Conservation (phyloP, 2,329 filamentous ascomycete genomes). For the Myriangium duriaei region DNA sequence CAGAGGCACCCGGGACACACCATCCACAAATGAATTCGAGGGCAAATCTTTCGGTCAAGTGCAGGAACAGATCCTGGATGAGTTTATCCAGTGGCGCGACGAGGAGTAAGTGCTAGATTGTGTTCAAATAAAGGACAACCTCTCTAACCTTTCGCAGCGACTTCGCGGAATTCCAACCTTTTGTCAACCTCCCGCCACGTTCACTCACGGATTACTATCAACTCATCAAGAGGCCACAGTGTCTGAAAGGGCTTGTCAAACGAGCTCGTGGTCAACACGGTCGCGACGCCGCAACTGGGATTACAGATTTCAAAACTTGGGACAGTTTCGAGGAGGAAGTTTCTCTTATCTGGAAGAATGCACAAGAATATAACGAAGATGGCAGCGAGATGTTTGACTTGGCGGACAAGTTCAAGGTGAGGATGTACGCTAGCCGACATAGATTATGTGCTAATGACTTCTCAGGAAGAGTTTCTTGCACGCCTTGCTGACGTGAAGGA, state of each 20-base stretch:
- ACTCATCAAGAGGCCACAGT: slow-evolving; percentile 68
- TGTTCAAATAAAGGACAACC: slow-evolving; percentile 10
- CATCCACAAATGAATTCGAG: slow-evolving; percentile 41
- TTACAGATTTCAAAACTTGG: slow-evolving; percentile 71
- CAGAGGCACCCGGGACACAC: slow-evolving; percentile 1
- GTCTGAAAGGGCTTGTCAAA: slow-evolving; percentile 65
- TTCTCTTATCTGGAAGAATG: slow-evolving; percentile 76
- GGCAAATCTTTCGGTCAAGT: slow-evolving; percentile 71
- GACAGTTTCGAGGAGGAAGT: slow-evolving; percentile 66
- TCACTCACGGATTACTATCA: slow-evolving; percentile 75
- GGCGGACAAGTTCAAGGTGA: slow-evolving; percentile 67
- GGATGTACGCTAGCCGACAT: slow-evolving; percentile 13
- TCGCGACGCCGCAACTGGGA: slow-evolving; percentile 45
- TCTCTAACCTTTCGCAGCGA: slow-evolving; percentile 31
- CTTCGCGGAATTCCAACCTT: slow-evolving; percentile 59
- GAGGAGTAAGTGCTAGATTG: slow-evolving; percentile 40
- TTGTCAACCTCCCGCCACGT: slow-evolving; percentile 64
- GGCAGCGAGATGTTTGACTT: slow-evolving; percentile 71
- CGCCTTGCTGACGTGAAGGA: slow-evolving; percentile 60
- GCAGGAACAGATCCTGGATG: slow-evolving; percentile 72
- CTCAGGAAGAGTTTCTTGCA: slow-evolving; percentile 51
- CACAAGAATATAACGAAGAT: slow-evolving; percentile 82
- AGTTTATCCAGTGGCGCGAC: slow-evolving; percentile 55
- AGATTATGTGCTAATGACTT: slow-evolving; percentile 9
- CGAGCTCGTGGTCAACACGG: slow-evolving; percentile 61